phyloP scores from a whole-genome alignment of 495 filamentous ascomycete genomes.

The Penicilliopsis zonata region DNA sequence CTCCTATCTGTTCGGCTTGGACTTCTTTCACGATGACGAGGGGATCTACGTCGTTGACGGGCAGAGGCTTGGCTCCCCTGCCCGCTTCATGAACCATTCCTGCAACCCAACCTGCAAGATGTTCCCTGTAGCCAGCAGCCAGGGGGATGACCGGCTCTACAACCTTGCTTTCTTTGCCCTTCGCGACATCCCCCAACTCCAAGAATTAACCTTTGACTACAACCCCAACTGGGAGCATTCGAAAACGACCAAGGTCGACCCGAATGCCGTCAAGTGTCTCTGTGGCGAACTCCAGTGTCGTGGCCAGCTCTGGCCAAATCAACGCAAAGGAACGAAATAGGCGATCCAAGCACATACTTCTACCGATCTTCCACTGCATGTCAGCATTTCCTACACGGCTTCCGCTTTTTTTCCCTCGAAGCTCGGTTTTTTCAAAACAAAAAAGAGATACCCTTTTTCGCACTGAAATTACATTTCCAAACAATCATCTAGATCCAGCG shows the following conservation, averaged over 20 bases:
- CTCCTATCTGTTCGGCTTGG: conserved; percentile 74
- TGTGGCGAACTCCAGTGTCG: conserved; percentile 58
- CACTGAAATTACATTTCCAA: too few relatives aligned
- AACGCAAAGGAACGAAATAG: conserved; percentile 20
- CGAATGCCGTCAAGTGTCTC: conserved; percentile 48
- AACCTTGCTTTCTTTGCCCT: conserved; percentile 80
- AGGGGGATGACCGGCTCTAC: conserved; percentile 63
- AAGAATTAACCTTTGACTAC: conserved; percentile 86
- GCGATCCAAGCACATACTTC: not conserved
- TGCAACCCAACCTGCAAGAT: conserved; percentile 68
- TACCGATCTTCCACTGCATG: too few relatives aligned
- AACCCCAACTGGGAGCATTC: conserved; percentile 38
- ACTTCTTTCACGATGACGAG: conserved; percentile 53
- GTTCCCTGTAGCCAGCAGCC: conserved; percentile 70
- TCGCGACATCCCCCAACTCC: conserved; percentile 50
- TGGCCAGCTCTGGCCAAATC: conserved; percentile 50
- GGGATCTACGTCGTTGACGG: conserved; percentile 46
- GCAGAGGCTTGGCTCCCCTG: conserved; percentile 41
- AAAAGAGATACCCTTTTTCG: too few relatives aligned
- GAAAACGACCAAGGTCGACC: conserved; percentile 28
- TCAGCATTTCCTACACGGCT: too few relatives aligned
- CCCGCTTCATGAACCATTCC: conserved; percentile 56
- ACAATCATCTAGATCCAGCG: too few relatives aligned
- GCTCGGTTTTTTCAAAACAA: too few relatives aligned
- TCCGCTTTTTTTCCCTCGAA: too few relatives aligned